A percentile compares a stretch with the other conserved stretches of the same genome.
Evolutionary conservation across 352 stramenopile genomes (phyloP).

Genomic region (Phytophthora tentaculata): DNA sequence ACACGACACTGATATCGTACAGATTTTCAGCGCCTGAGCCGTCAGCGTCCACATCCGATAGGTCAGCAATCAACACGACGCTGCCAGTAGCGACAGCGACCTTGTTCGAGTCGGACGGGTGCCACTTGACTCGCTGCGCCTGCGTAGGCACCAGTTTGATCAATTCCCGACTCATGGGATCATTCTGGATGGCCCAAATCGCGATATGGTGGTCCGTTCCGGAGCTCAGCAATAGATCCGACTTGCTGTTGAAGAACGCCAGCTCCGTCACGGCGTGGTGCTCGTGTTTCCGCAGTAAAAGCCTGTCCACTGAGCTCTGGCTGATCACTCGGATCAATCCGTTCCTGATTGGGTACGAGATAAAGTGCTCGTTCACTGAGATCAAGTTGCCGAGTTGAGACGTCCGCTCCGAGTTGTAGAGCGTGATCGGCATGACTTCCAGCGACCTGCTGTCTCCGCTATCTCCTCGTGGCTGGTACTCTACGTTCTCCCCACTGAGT

Average conservation of each 20-base stretch:
- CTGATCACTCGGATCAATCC: conserved; percentile 86
- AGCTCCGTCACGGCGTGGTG: conserved; percentile 76
- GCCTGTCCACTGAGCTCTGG: conserved; percentile 75
- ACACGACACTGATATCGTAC: conserved; percentile 73
- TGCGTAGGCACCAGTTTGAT: conserved; percentile 65
- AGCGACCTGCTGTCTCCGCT: conserved; percentile 59
- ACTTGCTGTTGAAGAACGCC: conserved; percentile 76
- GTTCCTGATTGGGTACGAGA: conserved; percentile 88
- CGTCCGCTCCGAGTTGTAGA: conserved; percentile 80
- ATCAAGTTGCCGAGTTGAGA: conserved; percentile 79
- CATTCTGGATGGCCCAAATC: conserved; percentile 69
- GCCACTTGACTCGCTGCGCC: conserved; percentile 81
- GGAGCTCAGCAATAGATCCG: conserved; percentile 69
- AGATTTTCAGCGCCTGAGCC: conserved; percentile 60
- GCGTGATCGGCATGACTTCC: conserved; percentile 86
- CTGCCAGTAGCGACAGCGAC: conserved; percentile 76
- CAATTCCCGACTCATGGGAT: conserved; percentile 75
- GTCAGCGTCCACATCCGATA: conserved; percentile 54
- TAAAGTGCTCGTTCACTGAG: conserved; percentile 85
- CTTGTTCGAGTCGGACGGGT: conserved; percentile 75
- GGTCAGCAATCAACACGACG: conserved; percentile 66
- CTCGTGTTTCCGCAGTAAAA: conserved; percentile 81
- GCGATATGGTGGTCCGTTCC: conserved; percentile 80
- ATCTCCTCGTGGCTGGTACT: conserved; percentile 59
- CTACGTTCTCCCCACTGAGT: conserved; percentile 55